Evolutionary conservation across 495 filamentous ascomycete genomes (phyloP).

Genomic region (Neurospora sp.): DNA sequence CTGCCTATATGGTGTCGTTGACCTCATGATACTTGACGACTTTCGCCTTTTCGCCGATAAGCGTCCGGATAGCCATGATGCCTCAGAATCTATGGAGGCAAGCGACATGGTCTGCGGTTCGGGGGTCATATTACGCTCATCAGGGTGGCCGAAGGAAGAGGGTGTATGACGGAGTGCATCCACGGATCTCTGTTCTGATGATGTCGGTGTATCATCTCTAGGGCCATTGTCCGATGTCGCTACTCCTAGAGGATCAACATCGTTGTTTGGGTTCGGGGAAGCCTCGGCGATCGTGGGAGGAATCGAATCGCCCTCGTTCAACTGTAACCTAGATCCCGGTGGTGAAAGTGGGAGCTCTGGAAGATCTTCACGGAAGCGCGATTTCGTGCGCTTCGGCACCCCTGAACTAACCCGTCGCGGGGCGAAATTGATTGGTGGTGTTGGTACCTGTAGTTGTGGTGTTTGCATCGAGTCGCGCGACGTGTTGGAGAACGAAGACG

Average conservation of each 20-base stretch:
- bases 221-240: conserved; percentile 8
- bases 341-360: conserved; percentile 76
- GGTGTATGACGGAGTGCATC: conserved; percentile 34
- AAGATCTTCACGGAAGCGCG: conserved; percentile 88
- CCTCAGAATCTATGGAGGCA: conserved; percentile 83
- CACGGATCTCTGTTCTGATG: conserved; percentile 33
- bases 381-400: conserved; percentile 64
- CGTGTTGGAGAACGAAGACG: conserved; percentile 65
- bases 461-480: conserved; percentile 65
- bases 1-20: conserved; percentile 24
- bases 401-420: conserved; percentile 30
- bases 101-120: conserved; percentile 51
- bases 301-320: conserved; percentile 47
- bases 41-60: conserved; percentile 28
- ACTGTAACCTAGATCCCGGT: conserved; percentile 70
- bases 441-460: conserved; percentile 17
- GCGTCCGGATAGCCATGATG: conserved; percentile 78
- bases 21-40: conserved; percentile 25
- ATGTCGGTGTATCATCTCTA: conserved; percentile 39
- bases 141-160: conserved; percentile 31
- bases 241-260: conserved; percentile 12
- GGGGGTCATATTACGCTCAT: conserved; percentile 32
- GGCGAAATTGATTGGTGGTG: conserved; percentile 19
- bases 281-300: conserved; percentile 15
- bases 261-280: conserved; percentile 7